These are phyloP conservation scores for Podospora bellae-mahoneyi DNA, from an alignment of 495 filamentous ascomycete genomes.

Conservation along the genomic window DNA sequence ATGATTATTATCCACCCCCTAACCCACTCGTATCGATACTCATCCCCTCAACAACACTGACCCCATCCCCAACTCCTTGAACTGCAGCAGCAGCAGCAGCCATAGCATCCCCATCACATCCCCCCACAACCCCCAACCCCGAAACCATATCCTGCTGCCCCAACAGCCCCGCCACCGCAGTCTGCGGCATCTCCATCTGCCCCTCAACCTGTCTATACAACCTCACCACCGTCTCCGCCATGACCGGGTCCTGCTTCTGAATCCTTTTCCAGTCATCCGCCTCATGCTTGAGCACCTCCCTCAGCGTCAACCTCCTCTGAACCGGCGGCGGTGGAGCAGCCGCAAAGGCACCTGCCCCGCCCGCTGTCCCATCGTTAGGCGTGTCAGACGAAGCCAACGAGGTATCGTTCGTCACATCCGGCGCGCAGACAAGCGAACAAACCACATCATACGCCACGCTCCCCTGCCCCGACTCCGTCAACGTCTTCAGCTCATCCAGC, in stretches of 20 bases:
- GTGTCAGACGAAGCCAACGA: slow-evolving; percentile 37
- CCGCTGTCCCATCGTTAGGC: slow-evolving; percentile 24
- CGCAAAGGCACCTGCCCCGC: slow-evolving; percentile 17
- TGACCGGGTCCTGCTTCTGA: slow-evolving; percentile 55
- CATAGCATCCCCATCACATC: slow-evolving; percentile 31
- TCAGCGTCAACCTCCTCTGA: slow-evolving; percentile 48
- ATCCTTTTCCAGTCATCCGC: slow-evolving; percentile 61
- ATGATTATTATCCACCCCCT: slow-evolving; percentile 15
- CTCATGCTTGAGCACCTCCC: slow-evolving; percentile 65
- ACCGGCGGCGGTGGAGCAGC: slow-evolving; percentile 17
- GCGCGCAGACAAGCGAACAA: slow-evolving; percentile 69
- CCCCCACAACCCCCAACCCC: slow-evolving; percentile 30
- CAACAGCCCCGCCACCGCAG: slow-evolving; percentile 21
- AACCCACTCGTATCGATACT: slow-evolving; percentile 28
- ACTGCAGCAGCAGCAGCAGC: slow-evolving; percentile 27
- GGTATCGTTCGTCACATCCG: slow-evolving; percentile 48
- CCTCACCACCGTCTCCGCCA: slow-evolving; percentile 71
- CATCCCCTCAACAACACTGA: slow-evolving; percentile 28
- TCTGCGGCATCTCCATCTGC: slow-evolving; percentile 40
- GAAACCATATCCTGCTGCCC: slow-evolving; percentile 14
- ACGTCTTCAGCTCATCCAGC: slow-evolving; percentile 64
- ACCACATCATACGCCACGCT: slow-evolving; percentile 71
- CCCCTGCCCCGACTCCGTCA: slow-evolving; percentile 49
- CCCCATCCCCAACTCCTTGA: background rate
- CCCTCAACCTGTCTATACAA: slow-evolving; percentile 72